Conservation (phyloP, 169 alveolate genomes). For the Eimeria necatrix region DNA sequence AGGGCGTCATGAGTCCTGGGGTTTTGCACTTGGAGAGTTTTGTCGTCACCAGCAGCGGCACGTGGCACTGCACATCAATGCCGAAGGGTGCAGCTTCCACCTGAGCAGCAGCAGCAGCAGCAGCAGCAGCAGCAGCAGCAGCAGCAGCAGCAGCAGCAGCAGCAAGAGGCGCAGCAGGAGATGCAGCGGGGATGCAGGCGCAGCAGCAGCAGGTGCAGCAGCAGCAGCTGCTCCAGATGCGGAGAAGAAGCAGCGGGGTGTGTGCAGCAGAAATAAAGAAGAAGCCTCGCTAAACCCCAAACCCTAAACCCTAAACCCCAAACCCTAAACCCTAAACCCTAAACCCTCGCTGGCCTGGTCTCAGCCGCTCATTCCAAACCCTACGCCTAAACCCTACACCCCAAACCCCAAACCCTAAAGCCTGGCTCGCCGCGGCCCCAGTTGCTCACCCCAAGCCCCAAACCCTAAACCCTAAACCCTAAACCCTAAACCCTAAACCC, state of each 20-base stretch:
- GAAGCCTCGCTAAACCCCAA: background rate
- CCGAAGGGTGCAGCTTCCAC: conserved; percentile 4
- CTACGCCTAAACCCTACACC: too few relatives aligned
- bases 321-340: background rate
- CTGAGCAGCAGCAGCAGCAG: too few relatives aligned
- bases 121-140: conserved; percentile 10
- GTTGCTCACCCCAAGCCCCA: too few relatives aligned
- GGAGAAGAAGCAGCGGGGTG: background rate
- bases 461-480: conserved; percentile 50
- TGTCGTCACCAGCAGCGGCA: conserved; percentile 84
- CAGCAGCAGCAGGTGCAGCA: background rate
- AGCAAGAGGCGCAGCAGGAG: background rate
- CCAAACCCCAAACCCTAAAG: too few relatives aligned
- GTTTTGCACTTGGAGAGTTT: conserved; percentile 82
- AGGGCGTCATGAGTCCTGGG: conserved; percentile 77
- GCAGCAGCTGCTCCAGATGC: too few relatives aligned
- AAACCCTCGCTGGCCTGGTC: too few relatives aligned
- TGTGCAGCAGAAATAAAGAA: background rate
- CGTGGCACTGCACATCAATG: conserved; percentile 84
- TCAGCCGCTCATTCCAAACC: too few relatives aligned
- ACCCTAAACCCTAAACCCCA: conserved; percentile 14
- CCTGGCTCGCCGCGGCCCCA: too few relatives aligned
- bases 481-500: background rate
- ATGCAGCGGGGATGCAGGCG: background rate
- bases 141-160: conserved; percentile 7